Percentiles rank a stretch among this genome's conserved stretches.
phyloP scores from a whole-genome alignment of 495 filamentous ascomycete genomes.

The Chaetomium fimeti region DNA sequence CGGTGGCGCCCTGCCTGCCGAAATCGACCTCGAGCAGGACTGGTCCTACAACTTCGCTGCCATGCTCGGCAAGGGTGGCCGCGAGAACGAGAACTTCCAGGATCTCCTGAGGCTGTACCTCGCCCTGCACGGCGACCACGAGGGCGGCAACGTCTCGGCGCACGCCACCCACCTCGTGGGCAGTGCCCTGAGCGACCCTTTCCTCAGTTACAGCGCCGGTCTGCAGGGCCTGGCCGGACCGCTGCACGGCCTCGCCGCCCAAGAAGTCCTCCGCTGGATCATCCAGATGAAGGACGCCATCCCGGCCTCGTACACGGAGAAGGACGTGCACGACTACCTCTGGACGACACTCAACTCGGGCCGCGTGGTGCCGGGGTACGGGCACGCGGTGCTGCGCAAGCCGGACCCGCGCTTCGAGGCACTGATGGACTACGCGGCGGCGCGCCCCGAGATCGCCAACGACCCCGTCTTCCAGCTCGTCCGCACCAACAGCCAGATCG shows the following conservation, averaged over 20 bases:
- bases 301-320: conserved; percentile 70
- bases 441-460: conserved; percentile 75
- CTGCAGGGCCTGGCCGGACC: conserved; percentile 93
- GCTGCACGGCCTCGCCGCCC: conserved; percentile 90
- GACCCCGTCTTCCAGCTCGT: conserved; percentile 94
- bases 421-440: conserved; percentile 88
- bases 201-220: conserved; percentile 92
- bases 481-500: conserved; percentile 72
- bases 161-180: conserved; percentile 97
- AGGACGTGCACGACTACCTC: conserved; percentile 80
- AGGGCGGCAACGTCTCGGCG: conserved; percentile 95
- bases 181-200: conserved; percentile 91
- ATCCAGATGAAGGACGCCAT: conserved; percentile 89
- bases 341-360: conserved; percentile 92
- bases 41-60: conserved; percentile 98
- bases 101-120: conserved; percentile 91
- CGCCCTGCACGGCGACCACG: conserved; percentile 95
- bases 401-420: conserved; percentile 95
- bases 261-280: conserved; percentile 96
- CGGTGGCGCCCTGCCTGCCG: conserved; percentile 70
- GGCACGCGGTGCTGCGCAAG: conserved; percentile 96
- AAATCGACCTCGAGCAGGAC: conserved; percentile 80
- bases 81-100: conserved; percentile 88
- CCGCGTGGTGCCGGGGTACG: conserved; percentile 93
- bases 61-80: conserved; percentile 87